Evolutionary conservation across 177 flowering plant species (phyloP), one percentile per base, ranked within the genome.

Genomic region (Vitis hybrid): DNA sequence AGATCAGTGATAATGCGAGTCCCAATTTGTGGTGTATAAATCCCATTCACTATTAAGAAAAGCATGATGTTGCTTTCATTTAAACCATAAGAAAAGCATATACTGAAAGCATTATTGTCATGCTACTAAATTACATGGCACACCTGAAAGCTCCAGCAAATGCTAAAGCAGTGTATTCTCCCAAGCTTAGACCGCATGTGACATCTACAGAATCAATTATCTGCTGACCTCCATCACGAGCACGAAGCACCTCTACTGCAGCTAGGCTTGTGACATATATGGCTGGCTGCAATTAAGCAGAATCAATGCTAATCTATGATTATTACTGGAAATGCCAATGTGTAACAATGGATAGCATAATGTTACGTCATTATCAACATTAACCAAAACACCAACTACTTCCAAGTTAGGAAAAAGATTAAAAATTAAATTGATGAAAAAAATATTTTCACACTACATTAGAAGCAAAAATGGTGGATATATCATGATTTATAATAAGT

Each of bases 111-210:
- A 40, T 40, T 4, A 40, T 40, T 40, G 45, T 40, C 7, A 4
- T 40, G 45, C 45, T 11, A 26, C 1, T 21, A 5, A 65, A 26
- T 15, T 61, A 57, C 55, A 69, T 30, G 69, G 23, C 71, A 67
- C 69, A 96, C 98, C 98, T 89, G 84, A 93, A 93, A 77, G 99
- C 95, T 74, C 92, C 99, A 66, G 99, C 89, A 88, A 93, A 96
- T 78, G 98, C 95, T 72, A 96, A 85, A 67, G 99, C 99, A 75
- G 99, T 95, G 71, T 93, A 96, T 79, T 96, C 99, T 78, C 99
- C 99, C 84, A 96, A 84, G 76, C 99, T 96, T 64, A 96, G 87
- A 69, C 99, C 99, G 75, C 99, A 93, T 19, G 98, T 92, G 55
- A 96, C 97, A 84, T 96, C 97, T 34, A 88, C 91, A 55, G 97